Evolutionary conservation across 202 grass and related monocot genomes (phyloP), one percentile per base, ranked within the genome.

Genomic region (Bolboschoenoplectus hybrid): DNA sequence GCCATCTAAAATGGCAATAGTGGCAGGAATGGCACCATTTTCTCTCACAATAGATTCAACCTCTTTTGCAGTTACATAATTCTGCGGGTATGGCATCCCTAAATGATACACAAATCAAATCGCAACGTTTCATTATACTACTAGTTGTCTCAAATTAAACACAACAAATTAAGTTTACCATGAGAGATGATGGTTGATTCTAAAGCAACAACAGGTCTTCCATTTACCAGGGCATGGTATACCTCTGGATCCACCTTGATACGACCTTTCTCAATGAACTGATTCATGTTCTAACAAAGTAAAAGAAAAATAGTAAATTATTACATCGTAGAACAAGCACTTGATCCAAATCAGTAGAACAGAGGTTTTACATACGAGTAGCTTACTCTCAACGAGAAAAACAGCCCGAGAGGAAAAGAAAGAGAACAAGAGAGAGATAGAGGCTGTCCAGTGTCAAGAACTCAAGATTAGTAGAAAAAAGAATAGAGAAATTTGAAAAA

Each of bases 41-140:
- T 90, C 90, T 89, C 85, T 91, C 45, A 98, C 87, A 88, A 98
- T 79, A 41, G 90, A 86, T 85, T 98, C 93, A 80, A 98, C 95
- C 84, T 95, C 91, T 86, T 90, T 89, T 35, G 90, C 93, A n/a
- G 91, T 98, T 74, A 87, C 84, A 38, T 95, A 89, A 86, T 95
- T 98, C 79, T 95, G 91, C 2, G 95, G 95, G 67, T 94, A 98
- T 0, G 95, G 95, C 95, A 98, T 98, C 14, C 95, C 95, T 98
- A 67, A 50, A 71, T 2, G 70, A 67, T 44, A 65, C 32, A 0
- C 9, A 75, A 44, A 60, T n/a, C 68, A 64, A 41, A 39, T 20
- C 32, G 63, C 8, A 5, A 69, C 3, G 39, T 8, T 47, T 47
- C 0, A 2, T 63, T 6, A 79, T 36, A 39, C 52, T 35, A 14